Conservation (phyloP, 257 asterid genomes). For the Solanum clarkiae region DNA sequence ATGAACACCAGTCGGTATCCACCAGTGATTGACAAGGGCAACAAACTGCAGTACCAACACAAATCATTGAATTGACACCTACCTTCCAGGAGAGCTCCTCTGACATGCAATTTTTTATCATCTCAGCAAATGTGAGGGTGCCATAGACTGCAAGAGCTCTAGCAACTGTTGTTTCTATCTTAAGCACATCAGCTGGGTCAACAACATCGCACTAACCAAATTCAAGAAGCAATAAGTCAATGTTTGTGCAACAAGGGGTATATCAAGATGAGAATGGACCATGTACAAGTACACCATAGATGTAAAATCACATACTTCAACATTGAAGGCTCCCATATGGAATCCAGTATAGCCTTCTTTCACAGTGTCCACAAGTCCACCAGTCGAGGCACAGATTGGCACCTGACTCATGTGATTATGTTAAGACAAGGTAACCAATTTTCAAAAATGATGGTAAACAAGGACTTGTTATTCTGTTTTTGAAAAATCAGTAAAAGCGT, state of each 20-base stretch:
- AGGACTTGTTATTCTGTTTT: not conserved
- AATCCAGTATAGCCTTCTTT: constrained; percentile 83
- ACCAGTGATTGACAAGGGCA: not conserved
- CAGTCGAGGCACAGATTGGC: constrained; percentile 88
- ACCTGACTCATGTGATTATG: constrained; percentile 24
- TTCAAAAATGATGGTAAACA: not conserved
- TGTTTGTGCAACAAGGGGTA: not conserved
- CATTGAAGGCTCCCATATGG: constrained; percentile 90
- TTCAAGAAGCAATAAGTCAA: not conserved
- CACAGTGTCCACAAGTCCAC: constrained; percentile 95
- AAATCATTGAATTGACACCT: not conserved
- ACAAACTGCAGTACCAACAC: not conserved
- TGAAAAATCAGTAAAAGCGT: not conserved
- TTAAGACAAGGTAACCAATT: not conserved
- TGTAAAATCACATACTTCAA: constrained; percentile 36
- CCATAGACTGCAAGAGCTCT: constrained; percentile 62
- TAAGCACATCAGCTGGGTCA: constrained; percentile 61
- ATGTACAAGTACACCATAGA: not conserved
- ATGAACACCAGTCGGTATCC: not conserved
- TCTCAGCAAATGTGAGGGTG: constrained; percentile 43
- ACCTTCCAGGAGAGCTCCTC: constrained; percentile 98
- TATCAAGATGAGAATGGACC: not conserved
- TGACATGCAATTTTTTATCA: constrained; percentile 80
- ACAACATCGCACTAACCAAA: constrained; percentile 51
- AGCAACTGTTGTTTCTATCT: constrained; percentile 43